Evolutionary conservation across 2,329 filamentous ascomycete genomes (phyloP).

Genomic region (Penicillium sp.): DNA sequence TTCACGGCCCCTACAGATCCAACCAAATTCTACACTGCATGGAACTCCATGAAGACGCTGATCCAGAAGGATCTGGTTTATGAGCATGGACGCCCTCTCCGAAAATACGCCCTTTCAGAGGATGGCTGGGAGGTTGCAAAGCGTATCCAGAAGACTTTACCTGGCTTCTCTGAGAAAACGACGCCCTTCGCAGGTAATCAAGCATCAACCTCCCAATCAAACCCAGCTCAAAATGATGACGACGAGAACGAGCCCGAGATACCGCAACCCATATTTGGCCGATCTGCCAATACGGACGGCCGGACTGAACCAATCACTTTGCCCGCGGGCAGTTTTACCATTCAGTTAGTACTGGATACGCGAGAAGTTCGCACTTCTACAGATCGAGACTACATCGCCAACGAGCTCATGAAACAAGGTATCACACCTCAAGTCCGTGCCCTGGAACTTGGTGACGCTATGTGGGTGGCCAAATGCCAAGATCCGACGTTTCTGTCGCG

Average conservation of each 20-base stretch:
- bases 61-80: conserved; percentile 74
- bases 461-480: conserved; percentile 77
- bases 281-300: conserved; percentile 21
- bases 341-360: conserved; percentile 73
- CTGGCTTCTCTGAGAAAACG: conserved; percentile 25
- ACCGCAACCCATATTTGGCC: background rate
- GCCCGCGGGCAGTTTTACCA: conserved; percentile 68
- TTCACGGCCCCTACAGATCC: conserved; percentile 71
- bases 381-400: conserved; percentile 77
- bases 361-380: conserved; percentile 74
- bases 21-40: conserved; percentile 75
- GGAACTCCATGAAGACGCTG: conserved; percentile 81
- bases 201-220: background rate
- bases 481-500: conserved; percentile 60
- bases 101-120: conserved; percentile 73
- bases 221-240: conserved; percentile 12
- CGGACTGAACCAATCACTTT: conserved; percentile 64
- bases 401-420: conserved; percentile 69
- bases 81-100: conserved; percentile 69
- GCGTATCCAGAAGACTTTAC: conserved; percentile 61
- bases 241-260: conserved; percentile 10
- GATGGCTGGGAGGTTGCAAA: conserved; percentile 77
- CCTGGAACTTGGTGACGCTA: conserved; percentile 73
- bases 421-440: conserved; percentile 68
- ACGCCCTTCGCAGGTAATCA: conserved; percentile 15